Evolutionary conservation across 441 rosid genomes (phyloP).

Genomic region (Capsella rubella): DNA sequence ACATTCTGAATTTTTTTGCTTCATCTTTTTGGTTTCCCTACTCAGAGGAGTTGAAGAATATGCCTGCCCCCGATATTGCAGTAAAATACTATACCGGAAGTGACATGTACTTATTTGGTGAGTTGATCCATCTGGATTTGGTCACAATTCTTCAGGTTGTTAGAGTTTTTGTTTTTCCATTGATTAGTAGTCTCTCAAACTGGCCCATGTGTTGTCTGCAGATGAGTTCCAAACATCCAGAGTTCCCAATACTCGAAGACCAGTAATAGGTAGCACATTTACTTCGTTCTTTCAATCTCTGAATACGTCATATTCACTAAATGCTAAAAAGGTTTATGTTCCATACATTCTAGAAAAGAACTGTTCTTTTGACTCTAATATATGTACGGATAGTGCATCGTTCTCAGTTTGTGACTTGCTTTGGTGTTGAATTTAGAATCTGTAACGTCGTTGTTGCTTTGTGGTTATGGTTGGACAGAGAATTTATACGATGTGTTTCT

Average conservation of each 20-base stretch:
- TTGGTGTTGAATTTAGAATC: background rate
- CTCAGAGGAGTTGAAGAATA: conserved; percentile 78
- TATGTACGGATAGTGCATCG: background rate
- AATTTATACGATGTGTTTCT: conserved; percentile 86
- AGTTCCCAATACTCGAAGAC: conserved; percentile 82
- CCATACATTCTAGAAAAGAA: conserved; percentile 1
- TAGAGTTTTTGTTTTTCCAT: background rate
- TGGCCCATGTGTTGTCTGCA: conserved; percentile 41
- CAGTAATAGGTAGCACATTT: conserved; percentile 69
- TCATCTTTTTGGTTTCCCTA: background rate
- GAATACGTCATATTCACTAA: background rate
- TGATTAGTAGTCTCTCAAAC: conserved; percentile 9
- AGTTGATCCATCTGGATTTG: conserved; percentile 31
- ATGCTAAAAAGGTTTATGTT: background rate
- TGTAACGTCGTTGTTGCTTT: conserved; percentile 24
- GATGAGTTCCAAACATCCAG: conserved; percentile 96
- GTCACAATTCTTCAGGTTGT: background rate
- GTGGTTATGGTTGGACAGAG: conserved; percentile 50
- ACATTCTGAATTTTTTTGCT: conserved; percentile 1
- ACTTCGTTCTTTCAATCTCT: conserved; percentile 1
- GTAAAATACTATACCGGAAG: conserved; percentile 85
- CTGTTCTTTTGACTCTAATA: background rate
- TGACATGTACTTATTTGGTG: conserved; percentile 89
- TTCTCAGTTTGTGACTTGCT: background rate
- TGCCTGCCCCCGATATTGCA: conserved; percentile 88